Percentiles rank a stretch among this genome's conserved stretches.
Evolutionary conservation across 2,329 filamentous ascomycete species (phyloP).

Genomic region (Proliferodiscus dingleyae): DNA sequence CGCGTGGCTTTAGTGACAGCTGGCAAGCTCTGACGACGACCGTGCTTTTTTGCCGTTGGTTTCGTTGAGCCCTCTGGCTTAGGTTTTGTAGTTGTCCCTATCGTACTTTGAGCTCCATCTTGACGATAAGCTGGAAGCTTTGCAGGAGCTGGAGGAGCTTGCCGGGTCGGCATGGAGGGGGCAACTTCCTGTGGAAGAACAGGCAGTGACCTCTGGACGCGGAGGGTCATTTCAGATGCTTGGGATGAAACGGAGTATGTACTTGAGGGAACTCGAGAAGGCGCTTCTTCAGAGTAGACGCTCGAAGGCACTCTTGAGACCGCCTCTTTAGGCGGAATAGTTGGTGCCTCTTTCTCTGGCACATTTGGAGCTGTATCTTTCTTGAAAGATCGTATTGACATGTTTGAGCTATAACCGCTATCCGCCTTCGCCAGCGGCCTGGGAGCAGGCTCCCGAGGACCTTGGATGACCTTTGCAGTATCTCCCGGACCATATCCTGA

Average conservation of each 20-base stretch:
- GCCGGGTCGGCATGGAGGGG: slow-evolving; percentile 9
- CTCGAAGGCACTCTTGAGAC: slow-evolving; percentile 13
- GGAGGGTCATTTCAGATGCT: slow-evolving; percentile 9
- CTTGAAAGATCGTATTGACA: slow-evolving; percentile 50
- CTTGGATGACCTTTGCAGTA: slow-evolving; percentile 5
- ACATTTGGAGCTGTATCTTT: slow-evolving; percentile 13
- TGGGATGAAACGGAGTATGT: slow-evolving; percentile 9
- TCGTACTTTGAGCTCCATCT: too few species aligned
- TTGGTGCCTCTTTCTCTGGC: slow-evolving; percentile 14
- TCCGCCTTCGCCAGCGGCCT: slow-evolving; percentile 52
- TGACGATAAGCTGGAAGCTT: slow-evolving; percentile 1
- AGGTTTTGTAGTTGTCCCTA: neutral
- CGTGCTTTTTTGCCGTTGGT: slow-evolving; percentile 3
- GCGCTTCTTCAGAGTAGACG: slow-evolving; percentile 13
- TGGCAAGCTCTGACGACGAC: slow-evolving; percentile 12
- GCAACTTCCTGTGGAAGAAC: slow-evolving; percentile 10
- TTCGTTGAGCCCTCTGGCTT: neutral
- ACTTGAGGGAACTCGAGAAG: slow-evolving; percentile 10
- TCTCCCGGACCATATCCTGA: slow-evolving; percentile 20
- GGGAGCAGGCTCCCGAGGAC: slow-evolving; percentile 10
- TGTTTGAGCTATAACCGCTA: slow-evolving; percentile 57
- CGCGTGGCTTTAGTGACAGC: neutral
- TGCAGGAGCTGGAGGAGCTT: slow-evolving; percentile 12
- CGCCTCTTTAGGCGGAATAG: slow-evolving; percentile 15
- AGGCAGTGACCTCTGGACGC: slow-evolving; percentile 14